Percentiles rank a stretch among this genome's conserved stretches.
phyloP scores from a whole-genome alignment of 2,329 filamentous ascomycete species.

The Nigrograna mackinnonii region DNA sequence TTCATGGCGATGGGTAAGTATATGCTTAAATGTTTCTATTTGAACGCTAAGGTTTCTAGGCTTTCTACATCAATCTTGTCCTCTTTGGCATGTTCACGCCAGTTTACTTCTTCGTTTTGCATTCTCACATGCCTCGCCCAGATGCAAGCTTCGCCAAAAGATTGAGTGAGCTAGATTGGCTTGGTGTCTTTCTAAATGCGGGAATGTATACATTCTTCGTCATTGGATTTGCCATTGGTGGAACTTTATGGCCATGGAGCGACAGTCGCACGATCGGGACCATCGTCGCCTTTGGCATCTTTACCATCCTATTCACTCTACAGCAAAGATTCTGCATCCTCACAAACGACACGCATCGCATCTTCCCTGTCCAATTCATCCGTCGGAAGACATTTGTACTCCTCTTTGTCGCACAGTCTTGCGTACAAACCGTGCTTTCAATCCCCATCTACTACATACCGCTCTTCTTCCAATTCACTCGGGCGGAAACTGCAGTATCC shows the following conservation, averaged over 20 bases:
- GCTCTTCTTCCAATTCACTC: constrained; percentile 29
- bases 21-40: neutral
- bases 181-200: constrained; percentile 50
- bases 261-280: constrained; percentile 46
- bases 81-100: constrained; percentile 50
- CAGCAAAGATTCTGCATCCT: constrained; percentile 1
- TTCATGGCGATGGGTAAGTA: constrained; percentile 8
- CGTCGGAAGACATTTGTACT: neutral
- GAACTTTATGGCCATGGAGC: neutral
- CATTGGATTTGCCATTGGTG: constrained; percentile 46
- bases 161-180: constrained; percentile 14
- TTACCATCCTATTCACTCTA: constrained; percentile 21
- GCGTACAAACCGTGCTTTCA: constrained; percentile 18
- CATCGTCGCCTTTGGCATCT: constrained; percentile 50
- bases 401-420: neutral
- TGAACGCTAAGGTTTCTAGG: neutral
- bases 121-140: constrained; percentile 4
- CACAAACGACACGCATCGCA: neutral
- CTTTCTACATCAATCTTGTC: constrained; percentile 61
- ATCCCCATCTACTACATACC: constrained; percentile 26
- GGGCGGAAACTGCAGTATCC: constrained; percentile 18
- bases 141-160: neutral
- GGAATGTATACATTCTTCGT: constrained; percentile 48
- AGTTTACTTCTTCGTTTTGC: constrained; percentile 10
- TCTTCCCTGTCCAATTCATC: constrained; percentile 2